These are phyloP conservation scores for Alternaria sp. DNA, from an alignment of 2,329 filamentous ascomycete species.

Conservation along the genomic window DNA sequence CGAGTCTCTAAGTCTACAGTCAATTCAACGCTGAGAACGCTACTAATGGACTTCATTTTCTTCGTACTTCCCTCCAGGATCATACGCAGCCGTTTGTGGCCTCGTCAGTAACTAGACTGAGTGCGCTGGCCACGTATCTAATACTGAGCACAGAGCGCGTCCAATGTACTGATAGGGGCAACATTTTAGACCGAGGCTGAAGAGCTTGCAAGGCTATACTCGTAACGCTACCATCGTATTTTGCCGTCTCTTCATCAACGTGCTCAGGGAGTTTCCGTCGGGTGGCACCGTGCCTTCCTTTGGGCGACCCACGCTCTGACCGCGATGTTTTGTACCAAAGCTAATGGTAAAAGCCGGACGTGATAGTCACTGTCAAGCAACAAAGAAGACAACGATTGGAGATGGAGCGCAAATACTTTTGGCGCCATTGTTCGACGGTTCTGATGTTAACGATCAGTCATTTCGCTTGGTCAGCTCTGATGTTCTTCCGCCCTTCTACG, in stretches of 20 bases:
- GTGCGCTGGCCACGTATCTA: not conserved
- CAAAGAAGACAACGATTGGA: not conserved
- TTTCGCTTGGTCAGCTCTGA: not conserved
- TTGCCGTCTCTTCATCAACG: not conserved
- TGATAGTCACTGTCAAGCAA: not conserved
- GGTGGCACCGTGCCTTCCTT: not conserved
- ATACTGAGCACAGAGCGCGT: not conserved
- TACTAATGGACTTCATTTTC: fast-evolving
- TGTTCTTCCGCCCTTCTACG: not conserved
- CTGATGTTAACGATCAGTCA: not conserved
- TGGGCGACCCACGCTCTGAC: not conserved
- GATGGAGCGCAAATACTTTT: not conserved
- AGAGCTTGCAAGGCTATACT: not conserved
- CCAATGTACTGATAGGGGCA: not conserved
- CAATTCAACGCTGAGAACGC: not conserved
- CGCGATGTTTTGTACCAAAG: not conserved
- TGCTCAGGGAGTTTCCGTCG: not conserved
- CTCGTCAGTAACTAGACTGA: not conserved
- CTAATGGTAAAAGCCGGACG: not conserved
- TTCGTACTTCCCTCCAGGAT: fast-evolving
- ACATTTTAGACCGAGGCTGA: not conserved
- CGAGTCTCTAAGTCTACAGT: not conserved
- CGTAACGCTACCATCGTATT: not conserved
- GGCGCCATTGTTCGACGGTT: not conserved
- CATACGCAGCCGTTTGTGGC: not conserved